Evolutionary conservation across 1,139 yeast genomes (phyloP), one percentile per base, ranked within the genome.

Genomic region (Scheffersomyces quercinus): DNA sequence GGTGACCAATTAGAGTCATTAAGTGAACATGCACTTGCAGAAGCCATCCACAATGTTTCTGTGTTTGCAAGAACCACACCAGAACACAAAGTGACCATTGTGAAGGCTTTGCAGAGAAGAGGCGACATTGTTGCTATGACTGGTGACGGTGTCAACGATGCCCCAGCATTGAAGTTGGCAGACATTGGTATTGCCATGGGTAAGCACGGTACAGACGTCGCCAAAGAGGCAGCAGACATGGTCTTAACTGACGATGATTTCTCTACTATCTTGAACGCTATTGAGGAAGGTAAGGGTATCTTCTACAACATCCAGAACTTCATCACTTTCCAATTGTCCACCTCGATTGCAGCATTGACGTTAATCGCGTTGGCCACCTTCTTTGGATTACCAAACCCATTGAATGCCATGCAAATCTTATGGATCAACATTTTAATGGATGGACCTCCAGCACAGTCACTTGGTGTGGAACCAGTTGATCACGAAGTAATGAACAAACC

Each of bases 131-230:
- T 93, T 39, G 99, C 97, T 35, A 93, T 93, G 99, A 93, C 98
- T 9, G 99, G 99, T 53, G 99, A 93, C 66, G 99, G 99, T 67
- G 99, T 93, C 26, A 93, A 93, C 62, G 99, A 93, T 68, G 97
- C 99, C 0, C 99, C 99, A n/a, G 98, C 99, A 4, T 78, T 93
- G 57, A 93, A 93, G 64, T 76, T 91, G 59, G 99, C 99, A 2
- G 97, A 93, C 65, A 95, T 93, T 55, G 99, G 99, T 56, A 91
- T 93, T 55, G 86, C 96, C 29, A 93, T 93, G 99, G 99, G 99
- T 49, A 82, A 83, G 57, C 82, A 87, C 67, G 99, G 99, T 46
- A 93, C 99, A 0, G 99, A 93, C 65, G 99, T 93, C 39, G 99
- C 99, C 39, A 93, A 93, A 60, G 99, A 93, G 65, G 98, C 98